Base-by-base conservation (phyloP, 148 eudicot species). In the Rhododendron griersonianum region DNA sequence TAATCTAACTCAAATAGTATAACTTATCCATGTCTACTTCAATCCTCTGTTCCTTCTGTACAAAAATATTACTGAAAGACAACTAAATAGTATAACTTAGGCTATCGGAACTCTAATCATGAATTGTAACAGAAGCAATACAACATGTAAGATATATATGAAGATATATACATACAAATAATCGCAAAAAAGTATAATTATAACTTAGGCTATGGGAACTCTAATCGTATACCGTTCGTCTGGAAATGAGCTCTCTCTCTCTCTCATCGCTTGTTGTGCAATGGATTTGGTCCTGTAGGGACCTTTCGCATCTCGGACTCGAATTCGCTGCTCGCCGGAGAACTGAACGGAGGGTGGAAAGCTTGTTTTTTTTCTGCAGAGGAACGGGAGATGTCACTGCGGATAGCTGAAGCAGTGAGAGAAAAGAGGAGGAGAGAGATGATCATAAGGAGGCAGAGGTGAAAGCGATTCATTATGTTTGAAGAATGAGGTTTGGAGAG, bases 261-360 rank as follows among this genome's bases (percentile, higher is more conserved):
- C 15, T 67, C 28, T 63, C 21, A 80, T 57, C 90, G 78, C 83
- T 59, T 86, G 84, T 90, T 90, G 84, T 90, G 91, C 16, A 90
- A 87, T 48, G 90, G 91, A 79, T 90, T 88, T 16, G 91, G 74
- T 63, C 91, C 91, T 1, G 90, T 88, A 15, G 91, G 91, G n/a
- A 90, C 90, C 8, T 1, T 88, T 33, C 91, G 80, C 75, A 86
- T 90, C 88, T 90, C 86, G 3, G 90, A 81, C 80, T 39, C 59
- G 39, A 88, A 71, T 10, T n/a, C 86, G 53, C 81, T 28, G 3
- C 19, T 51, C 13, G 5, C 80, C 4, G 79, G 39, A 47, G 83
- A 35, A 57, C n/a, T 67, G 11, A 10, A 21, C 0, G 30, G 7
- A 35, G 82, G 73, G 9, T 50, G 33, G 30, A 87, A 69, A 30